Conservation (phyloP, 352 stramenopile species). For the Detonula confervacea region DNA sequence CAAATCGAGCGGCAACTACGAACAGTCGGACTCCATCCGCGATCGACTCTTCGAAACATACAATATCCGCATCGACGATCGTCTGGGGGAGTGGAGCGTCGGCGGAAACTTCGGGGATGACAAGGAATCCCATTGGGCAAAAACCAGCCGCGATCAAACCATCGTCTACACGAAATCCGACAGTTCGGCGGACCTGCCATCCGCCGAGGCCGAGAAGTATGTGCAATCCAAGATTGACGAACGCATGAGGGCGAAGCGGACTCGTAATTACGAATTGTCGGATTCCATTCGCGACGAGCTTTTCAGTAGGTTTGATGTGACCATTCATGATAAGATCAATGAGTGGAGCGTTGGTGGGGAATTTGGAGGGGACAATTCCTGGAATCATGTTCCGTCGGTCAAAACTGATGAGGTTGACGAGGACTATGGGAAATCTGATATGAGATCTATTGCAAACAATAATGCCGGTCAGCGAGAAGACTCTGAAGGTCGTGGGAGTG, state of each 20-base stretch:
- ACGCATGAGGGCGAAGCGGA: slow-evolving; percentile 46
- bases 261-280: slow-evolving; percentile 19
- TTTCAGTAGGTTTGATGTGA: slow-evolving; percentile 29
- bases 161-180: slow-evolving; percentile 33
- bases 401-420: background rate
- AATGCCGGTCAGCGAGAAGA: background rate
- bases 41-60: slow-evolving; percentile 42
- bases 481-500: no score
- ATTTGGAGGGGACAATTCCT: slow-evolving; percentile 6
- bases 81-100: slow-evolving; percentile 20
- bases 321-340: slow-evolving; percentile 43
- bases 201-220: slow-evolving; percentile 35
- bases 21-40: slow-evolving; percentile 63
- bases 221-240: slow-evolving; percentile 51
- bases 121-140: slow-evolving; percentile 11
- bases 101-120: slow-evolving; percentile 39
- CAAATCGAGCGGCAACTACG: slow-evolving; percentile 62
- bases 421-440: background rate
- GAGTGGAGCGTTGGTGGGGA: slow-evolving; percentile 17
- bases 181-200: slow-evolving; percentile 13
- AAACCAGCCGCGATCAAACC: slow-evolving; percentile 1
- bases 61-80: slow-evolving; percentile 24
- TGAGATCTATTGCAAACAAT: background rate
- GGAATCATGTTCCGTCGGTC: background rate
- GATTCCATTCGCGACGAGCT: slow-evolving; percentile 64